These are phyloP conservation scores for Talaromyces pinophilus DNA, from an alignment of 2,329 filamentous ascomycete species.

Conservation along the genomic window DNA sequence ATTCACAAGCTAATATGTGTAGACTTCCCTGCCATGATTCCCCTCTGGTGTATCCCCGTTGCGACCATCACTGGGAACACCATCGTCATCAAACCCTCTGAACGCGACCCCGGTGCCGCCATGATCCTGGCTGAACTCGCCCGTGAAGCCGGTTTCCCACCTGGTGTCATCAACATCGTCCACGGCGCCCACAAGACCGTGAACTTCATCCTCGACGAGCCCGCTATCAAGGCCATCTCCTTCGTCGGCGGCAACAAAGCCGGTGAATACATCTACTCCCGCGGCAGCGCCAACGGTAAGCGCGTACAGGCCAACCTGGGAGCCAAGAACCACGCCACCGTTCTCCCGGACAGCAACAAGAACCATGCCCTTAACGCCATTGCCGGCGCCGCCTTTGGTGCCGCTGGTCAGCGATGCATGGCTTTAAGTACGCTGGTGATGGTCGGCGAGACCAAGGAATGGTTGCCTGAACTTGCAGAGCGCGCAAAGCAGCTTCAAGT, in stretches of 20 bases:
- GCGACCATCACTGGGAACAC: constrained; percentile 64
- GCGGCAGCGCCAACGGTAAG: constrained; percentile 64
- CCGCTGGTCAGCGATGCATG: constrained; percentile 68
- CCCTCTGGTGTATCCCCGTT: constrained; percentile 66
- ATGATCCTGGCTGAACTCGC: constrained; percentile 64
- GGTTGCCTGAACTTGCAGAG: constrained; percentile 63
- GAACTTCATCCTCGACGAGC: constrained; percentile 67
- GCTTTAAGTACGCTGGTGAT: constrained; percentile 64
- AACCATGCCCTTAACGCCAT: constrained; percentile 67
- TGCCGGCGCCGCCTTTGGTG: constrained; percentile 65
- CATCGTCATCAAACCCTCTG: constrained; percentile 63
- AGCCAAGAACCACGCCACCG: constrained; percentile 67
- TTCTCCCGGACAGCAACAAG: constrained; percentile 67
- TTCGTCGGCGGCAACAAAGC: constrained; percentile 67
- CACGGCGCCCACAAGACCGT: constrained; percentile 64
- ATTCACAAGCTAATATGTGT: neutral
- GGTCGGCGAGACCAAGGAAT: constrained; percentile 63
- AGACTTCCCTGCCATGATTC: constrained; percentile 73
- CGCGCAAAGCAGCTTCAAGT: constrained; percentile 61
- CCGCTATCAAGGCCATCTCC: constrained; percentile 64
- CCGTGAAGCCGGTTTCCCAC: constrained; percentile 61
- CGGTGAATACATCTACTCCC: constrained; percentile 65
- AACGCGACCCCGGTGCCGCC: constrained; percentile 62
- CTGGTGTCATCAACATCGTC: constrained; percentile 65
- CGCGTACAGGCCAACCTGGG: constrained; percentile 67